These are phyloP conservation scores for Spinacia oleracea DNA, from an alignment of 179 eudicot genomes.

Conservation along the genomic window DNA sequence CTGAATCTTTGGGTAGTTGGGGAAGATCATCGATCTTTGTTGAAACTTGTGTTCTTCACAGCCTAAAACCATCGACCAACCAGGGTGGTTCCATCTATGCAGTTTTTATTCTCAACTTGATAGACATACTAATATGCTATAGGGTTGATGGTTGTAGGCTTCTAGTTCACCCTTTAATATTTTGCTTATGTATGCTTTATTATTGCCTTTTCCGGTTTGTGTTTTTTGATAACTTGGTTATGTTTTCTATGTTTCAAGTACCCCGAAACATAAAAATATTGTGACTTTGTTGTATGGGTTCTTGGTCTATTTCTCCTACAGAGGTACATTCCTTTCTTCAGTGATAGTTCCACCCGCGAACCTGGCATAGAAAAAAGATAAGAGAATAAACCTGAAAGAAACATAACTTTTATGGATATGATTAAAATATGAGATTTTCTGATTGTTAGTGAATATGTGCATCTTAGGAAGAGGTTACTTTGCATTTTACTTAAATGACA, in stretches of 20 bases:
- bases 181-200: not conserved
- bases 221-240: not conserved
- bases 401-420: not conserved
- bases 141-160: not conserved
- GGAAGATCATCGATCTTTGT: too few relatives aligned
- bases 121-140: not conserved
- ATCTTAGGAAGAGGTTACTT: conserved; percentile 8
- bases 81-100: too few relatives aligned
- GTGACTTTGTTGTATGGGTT: not conserved
- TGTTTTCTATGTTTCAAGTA: not conserved
- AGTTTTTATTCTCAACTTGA: not conserved
- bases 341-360: not conserved
- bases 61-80: too few relatives aligned
- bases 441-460: not conserved
- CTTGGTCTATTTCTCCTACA: not conserved
- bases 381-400: conserved; percentile 6
- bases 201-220: not conserved
- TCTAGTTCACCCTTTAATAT: not conserved
- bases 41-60: too few relatives aligned
- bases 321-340: not conserved
- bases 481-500: conserved; percentile 9
- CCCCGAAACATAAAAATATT: not conserved
- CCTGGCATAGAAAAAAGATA: not conserved
- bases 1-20: too few relatives aligned
- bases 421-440: too few relatives aligned